Percentiles rank a stretch among this genome's conserved stretches.
Evolutionary conservation across 2,329 filamentous ascomycete genomes (phyloP).

Genomic region (Epichloe festucae): DNA sequence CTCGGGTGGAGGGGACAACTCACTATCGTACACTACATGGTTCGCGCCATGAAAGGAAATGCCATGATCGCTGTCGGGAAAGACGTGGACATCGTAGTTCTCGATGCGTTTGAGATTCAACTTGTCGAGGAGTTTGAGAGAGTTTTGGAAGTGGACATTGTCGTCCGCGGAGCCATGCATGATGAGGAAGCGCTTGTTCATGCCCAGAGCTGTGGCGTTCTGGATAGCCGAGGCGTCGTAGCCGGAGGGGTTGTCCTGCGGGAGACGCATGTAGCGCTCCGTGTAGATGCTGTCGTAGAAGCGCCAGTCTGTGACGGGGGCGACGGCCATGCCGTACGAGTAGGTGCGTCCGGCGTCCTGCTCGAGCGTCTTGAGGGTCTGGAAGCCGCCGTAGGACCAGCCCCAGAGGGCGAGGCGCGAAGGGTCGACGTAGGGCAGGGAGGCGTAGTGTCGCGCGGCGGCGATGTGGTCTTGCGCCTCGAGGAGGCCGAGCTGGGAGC

Average conservation of each 20-base stretch:
- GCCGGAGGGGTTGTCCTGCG: slow-evolving; percentile 64
- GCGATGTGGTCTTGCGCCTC: slow-evolving; percentile 88
- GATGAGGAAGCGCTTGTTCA: slow-evolving; percentile 77
- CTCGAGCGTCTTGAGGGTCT: slow-evolving; percentile 89
- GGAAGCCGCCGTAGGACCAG: slow-evolving; percentile 95
- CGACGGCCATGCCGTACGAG: slow-evolving; percentile 94
- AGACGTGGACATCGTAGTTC: slow-evolving; percentile 95
- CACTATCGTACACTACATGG: slow-evolving; percentile 82
- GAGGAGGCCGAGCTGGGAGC: slow-evolving; percentile 70
- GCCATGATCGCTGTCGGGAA: slow-evolving; percentile 88
- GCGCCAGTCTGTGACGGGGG: slow-evolving; percentile 95
- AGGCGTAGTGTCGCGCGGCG: slow-evolving; percentile 71
- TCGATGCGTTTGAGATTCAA: slow-evolving; percentile 69
- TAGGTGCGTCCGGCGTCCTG: slow-evolving; percentile 81
- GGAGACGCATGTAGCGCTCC: slow-evolving; percentile 94
- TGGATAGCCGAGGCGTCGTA: slow-evolving; percentile 64
- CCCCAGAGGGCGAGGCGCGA: slow-evolving; percentile 88
- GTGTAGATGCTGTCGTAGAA: slow-evolving; percentile 94
- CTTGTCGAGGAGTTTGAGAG: slow-evolving; percentile 72
- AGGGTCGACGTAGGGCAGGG: slow-evolving; percentile 70
- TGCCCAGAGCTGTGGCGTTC: slow-evolving; percentile 58
- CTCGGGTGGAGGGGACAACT: slow-evolving; percentile 21
- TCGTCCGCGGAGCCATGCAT: slow-evolving; percentile 97
- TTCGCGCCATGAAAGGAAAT: slow-evolving; percentile 95
- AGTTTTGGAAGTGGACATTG: slow-evolving; percentile 96